Percentiles rank a stretch among this genome's conserved stretches.
Evolutionary conservation across 2,329 filamentous ascomycete species (phyloP).

Genomic region (Myriosclerotinia scirpicola): DNA sequence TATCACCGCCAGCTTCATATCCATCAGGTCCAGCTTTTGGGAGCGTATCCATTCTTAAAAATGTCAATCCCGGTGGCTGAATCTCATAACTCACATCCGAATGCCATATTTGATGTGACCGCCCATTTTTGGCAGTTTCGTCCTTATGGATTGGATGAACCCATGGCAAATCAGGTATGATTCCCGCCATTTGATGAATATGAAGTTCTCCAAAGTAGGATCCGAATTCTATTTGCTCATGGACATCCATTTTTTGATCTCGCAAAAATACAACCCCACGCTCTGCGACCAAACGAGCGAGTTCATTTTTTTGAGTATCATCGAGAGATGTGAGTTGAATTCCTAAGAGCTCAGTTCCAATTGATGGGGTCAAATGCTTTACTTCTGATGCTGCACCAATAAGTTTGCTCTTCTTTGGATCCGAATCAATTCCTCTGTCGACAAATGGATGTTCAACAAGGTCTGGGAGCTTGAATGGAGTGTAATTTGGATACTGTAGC

Average conservation of each 20-base stretch:
- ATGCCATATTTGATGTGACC: slow-evolving; percentile 27
- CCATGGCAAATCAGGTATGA: slow-evolving; percentile 23
- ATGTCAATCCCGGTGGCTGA: slow-evolving; percentile 51
- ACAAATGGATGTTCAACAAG: slow-evolving; percentile 20
- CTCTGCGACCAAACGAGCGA: slow-evolving; percentile 68
- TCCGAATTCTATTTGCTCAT: slow-evolving; percentile 47
- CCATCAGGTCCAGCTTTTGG: slow-evolving; percentile 59
- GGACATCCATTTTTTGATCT: slow-evolving; percentile 48
- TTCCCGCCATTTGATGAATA: slow-evolving; percentile 22
- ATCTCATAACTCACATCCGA: slow-evolving; percentile 51
- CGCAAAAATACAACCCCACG: slow-evolving; percentile 54
- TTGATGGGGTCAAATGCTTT: slow-evolving; percentile 57
- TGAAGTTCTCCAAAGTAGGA: slow-evolving; percentile 46
- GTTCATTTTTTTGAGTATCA: slow-evolving; percentile 69
- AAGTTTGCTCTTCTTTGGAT: slow-evolving; percentile 45
- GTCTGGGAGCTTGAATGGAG: slow-evolving; percentile 22
- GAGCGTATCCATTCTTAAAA: slow-evolving; percentile 51
- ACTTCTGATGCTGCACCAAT: slow-evolving; percentile 37
- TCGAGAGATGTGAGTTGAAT: slow-evolving; percentile 67
- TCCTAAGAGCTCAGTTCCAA: slow-evolving; percentile 67
- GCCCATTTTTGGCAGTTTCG: slow-evolving; percentile 20
- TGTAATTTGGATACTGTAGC: slow-evolving; percentile 22
- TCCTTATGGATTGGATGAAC: slow-evolving; percentile 24
- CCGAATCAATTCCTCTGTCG: slow-evolving; percentile 28
- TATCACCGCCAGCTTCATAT: slow-evolving; percentile 51